A percentile compares a stretch with the other conserved stretches of the same genome.
Evolutionary conservation across 257 asterid genomes (phyloP).

Genomic region (Solanum microdontum): DNA sequence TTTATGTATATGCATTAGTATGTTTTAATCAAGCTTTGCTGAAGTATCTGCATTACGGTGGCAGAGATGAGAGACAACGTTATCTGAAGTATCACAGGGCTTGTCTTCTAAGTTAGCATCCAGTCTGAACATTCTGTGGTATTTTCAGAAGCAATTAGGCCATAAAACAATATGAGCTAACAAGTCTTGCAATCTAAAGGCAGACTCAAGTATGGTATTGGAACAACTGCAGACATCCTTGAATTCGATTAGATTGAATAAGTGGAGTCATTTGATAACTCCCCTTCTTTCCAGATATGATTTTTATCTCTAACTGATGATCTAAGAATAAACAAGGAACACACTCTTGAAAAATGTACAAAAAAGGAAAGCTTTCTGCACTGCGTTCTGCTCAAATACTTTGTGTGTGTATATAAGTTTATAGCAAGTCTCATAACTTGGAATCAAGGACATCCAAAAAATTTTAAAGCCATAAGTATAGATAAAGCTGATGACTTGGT

Average conservation of each 20-base stretch:
- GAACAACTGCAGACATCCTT: background rate
- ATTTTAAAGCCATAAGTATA: too few relatives aligned
- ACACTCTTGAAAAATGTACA: too few relatives aligned
- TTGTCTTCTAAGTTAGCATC: background rate
- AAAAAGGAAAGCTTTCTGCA: background rate
- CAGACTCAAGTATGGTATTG: background rate
- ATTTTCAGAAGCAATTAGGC: background rate
- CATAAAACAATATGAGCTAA: background rate
- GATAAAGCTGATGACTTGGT: too few relatives aligned
- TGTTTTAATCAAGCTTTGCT: too few relatives aligned
- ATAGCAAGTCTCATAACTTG: too few relatives aligned
- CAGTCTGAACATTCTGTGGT: accelerated
- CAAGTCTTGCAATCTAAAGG: background rate
- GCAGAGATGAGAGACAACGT: too few relatives aligned
- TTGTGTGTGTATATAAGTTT: too few relatives aligned
- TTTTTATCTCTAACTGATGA: background rate
- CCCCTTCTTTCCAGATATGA: background rate
- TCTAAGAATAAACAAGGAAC: background rate
- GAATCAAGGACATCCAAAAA: too few relatives aligned
- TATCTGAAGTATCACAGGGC: background rate
- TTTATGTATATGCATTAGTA: background rate
- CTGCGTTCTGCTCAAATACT: background rate
- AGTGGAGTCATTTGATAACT: background rate
- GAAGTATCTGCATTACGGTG: too few relatives aligned
- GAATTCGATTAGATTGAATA: too few relatives aligned